These are phyloP conservation scores for Symbiodinium pilosum DNA, from an alignment of 73 alveolate species.

Conservation along the genomic window DNA sequence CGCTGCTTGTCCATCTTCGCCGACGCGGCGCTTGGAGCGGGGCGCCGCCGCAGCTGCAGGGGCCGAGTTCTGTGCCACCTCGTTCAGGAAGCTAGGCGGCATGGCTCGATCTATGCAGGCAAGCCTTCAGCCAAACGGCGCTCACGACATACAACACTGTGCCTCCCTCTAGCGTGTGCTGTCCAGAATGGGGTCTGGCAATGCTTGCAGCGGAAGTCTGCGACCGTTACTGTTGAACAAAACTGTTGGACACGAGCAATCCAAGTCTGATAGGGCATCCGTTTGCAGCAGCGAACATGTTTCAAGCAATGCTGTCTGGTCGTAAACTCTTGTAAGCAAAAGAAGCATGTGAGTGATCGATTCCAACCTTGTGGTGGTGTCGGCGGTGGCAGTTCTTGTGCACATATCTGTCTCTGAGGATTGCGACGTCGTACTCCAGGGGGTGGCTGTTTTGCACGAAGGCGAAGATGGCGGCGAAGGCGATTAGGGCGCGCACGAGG, in stretches of 20 bases:
- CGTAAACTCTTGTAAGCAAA: not conserved
- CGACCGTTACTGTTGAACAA: not conserved
- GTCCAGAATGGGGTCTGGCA: conserved; percentile 17
- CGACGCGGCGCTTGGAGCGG: not conserved
- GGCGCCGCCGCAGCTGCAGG: not conserved
- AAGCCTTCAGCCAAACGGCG: not conserved
- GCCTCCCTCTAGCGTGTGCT: conserved; percentile 45
- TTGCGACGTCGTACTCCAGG: not conserved
- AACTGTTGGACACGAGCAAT: not conserved
- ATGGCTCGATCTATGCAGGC: no score
- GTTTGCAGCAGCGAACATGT: not conserved
- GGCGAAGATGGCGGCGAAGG: not conserved
- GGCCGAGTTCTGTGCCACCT: not conserved
- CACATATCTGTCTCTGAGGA: conserved; percentile 7
- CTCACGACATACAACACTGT: conserved; percentile 14
- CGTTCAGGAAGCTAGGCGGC: not conserved
- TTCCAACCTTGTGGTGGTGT: not conserved
- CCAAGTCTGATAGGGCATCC: not conserved
- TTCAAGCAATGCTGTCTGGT: not conserved
- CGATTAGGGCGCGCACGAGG: not conserved
- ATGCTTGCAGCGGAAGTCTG: not conserved
- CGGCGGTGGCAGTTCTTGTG: conserved; percentile 31
- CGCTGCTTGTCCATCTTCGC: not conserved
- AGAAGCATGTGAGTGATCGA: not conserved
- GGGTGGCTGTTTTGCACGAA: not conserved